Percentiles rank a stretch among this genome's conserved stretches.
Evolutionary conservation across 2,329 filamentous ascomycete species (phyloP).

Genomic region (Furcasterigmium sp.): DNA sequence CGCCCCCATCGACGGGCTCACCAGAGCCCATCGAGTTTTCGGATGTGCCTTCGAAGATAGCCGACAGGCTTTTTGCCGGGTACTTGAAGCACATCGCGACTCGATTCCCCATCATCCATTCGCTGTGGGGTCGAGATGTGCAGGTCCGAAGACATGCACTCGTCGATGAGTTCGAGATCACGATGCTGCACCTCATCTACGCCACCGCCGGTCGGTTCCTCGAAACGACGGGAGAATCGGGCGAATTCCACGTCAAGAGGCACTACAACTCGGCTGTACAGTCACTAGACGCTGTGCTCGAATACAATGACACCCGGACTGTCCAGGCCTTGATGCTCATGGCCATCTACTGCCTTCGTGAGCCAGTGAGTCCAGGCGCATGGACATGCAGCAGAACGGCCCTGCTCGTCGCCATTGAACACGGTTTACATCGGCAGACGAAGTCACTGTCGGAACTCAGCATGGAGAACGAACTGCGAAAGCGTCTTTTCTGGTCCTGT

Average conservation of each 20-base stretch:
- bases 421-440: slow-evolving; percentile 16
- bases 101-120: slow-evolving; percentile 17
- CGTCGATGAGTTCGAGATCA: slow-evolving; percentile 13
- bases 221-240: slow-evolving; percentile 21
- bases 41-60: slow-evolving; percentile 14
- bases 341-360: slow-evolving; percentile 14
- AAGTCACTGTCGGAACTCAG: slow-evolving; percentile 3
- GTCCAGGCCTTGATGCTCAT: slow-evolving; percentile 15
- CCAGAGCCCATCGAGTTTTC: slow-evolving; percentile 7
- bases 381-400: slow-evolving; percentile 16
- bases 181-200: slow-evolving; percentile 21
- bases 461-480: slow-evolving; percentile 17
- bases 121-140: slow-evolving; percentile 14
- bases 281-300: slow-evolving; percentile 12
- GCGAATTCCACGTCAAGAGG: slow-evolving; percentile 11
- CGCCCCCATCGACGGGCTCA: not conserved
- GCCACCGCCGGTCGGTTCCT: slow-evolving; percentile 23
- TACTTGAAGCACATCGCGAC: slow-evolving; percentile 20
- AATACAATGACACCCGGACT: slow-evolving; percentile 13
- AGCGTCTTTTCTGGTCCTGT: slow-evolving; percentile 23
- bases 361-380: slow-evolving; percentile 10
- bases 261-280: slow-evolving; percentile 13
- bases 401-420: slow-evolving; percentile 15
- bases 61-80: slow-evolving; percentile 16
- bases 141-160: slow-evolving; percentile 13